Conservation (phyloP, 2,329 filamentous ascomycete species). For the Cyclaneusma minus region DNA sequence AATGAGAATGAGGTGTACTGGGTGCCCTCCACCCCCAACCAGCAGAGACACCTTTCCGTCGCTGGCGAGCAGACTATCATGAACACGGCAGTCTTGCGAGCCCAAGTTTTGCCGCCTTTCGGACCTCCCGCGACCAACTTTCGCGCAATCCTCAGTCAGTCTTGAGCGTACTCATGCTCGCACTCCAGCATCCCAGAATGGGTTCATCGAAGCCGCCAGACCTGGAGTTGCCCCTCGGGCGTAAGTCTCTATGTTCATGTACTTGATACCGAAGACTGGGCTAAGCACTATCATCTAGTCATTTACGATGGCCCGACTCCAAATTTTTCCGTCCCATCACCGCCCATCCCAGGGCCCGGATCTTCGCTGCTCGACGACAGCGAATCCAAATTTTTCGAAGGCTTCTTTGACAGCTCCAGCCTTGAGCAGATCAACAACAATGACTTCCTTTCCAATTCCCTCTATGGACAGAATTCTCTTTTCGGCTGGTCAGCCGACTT, state of each 20-base stretch:
- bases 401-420: slow-evolving; percentile 39
- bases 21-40: too few relatives aligned
- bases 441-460: slow-evolving; percentile 24
- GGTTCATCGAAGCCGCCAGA: slow-evolving; percentile 41
- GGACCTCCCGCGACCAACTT: too few relatives aligned
- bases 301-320: slow-evolving; percentile 25
- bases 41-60: too few relatives aligned
- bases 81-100: too few relatives aligned
- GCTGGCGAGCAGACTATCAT: too few relatives aligned
- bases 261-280: too few relatives aligned
- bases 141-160: too few relatives aligned
- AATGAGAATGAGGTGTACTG: too few relatives aligned
- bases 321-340: slow-evolving; percentile 30
- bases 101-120: too few relatives aligned
- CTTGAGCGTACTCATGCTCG: slow-evolving; percentile 42
- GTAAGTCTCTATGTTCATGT: too few relatives aligned
- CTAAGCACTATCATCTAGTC: too few relatives aligned
- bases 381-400: slow-evolving; percentile 40
- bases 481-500: slow-evolving; percentile 41
- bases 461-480: slow-evolving; percentile 32
- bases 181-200: slow-evolving; percentile 40
- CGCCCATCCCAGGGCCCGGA: slow-evolving; percentile 48
- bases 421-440: slow-evolving; percentile 32
- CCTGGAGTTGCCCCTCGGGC: slow-evolving; percentile 47
- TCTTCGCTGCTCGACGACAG: slow-evolving; percentile 47